Evolutionary conservation across 2,329 filamentous ascomycete species (phyloP).

Genomic region (Trichoderma simmonsii): DNA sequence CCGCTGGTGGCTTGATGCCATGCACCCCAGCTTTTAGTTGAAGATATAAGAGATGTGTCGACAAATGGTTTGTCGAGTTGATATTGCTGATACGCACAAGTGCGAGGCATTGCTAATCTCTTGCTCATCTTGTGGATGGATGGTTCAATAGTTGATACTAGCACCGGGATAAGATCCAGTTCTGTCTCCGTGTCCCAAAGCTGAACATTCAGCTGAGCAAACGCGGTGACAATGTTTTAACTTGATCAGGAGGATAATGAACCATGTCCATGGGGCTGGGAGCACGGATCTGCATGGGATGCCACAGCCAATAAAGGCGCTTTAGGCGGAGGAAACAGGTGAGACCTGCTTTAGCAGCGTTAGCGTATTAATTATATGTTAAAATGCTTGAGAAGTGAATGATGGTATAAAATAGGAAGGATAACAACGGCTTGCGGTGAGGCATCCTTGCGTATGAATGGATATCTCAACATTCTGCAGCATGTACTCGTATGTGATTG

Average conservation of each 20-base stretch:
- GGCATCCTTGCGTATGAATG: not conserved
- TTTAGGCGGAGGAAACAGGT: not conserved
- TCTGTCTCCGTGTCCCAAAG: not conserved
- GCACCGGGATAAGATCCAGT: not conserved
- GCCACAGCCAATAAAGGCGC: not conserved
- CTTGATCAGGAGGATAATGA: not conserved
- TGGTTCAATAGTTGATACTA: not conserved
- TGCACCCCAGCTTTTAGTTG: constrained; percentile 5
- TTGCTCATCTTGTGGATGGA: not conserved
- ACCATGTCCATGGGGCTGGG: not conserved
- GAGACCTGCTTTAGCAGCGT: not conserved
- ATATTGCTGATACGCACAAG: not conserved
- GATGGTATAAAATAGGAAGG: not conserved
- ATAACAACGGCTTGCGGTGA: too few relatives aligned
- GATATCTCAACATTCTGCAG: not conserved
- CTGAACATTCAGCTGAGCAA: not conserved
- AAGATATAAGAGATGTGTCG: not conserved
- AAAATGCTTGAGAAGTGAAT: not conserved
- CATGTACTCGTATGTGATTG: not conserved
- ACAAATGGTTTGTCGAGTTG: not conserved
- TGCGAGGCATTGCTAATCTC: not conserved
- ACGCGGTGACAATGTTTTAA: not conserved
- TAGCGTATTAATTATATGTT: not conserved
- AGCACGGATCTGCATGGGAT: not conserved
- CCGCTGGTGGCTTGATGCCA: constrained; percentile 10